phyloP scores from a whole-genome alignment of 495 filamentous ascomycete species.

The Penicillium desertorum region DNA sequence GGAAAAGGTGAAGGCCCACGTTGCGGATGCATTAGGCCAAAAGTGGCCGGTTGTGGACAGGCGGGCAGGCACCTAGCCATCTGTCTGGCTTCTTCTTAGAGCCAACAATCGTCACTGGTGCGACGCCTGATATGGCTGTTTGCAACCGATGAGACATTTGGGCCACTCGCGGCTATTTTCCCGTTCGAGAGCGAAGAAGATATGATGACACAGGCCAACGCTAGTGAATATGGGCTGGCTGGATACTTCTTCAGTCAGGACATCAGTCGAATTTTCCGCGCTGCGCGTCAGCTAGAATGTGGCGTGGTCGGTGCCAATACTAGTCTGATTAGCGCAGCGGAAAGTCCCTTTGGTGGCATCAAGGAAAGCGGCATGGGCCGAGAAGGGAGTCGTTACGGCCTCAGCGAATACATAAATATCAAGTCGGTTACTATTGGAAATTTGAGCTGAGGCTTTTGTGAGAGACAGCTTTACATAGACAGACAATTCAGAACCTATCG shows the following conservation, averaged over 20 bases:
- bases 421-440: constrained; percentile 31
- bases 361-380: constrained; percentile 52
- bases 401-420: constrained; percentile 50
- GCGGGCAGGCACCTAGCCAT: constrained; percentile 51
- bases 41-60: constrained; percentile 20
- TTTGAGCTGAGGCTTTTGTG: neutral
- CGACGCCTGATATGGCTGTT: constrained; percentile 51
- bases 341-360: constrained; percentile 49
- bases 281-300: constrained; percentile 22
- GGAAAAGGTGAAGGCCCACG: constrained; percentile 66
- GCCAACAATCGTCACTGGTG: constrained; percentile 66
- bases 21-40: constrained; percentile 64
- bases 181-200: constrained; percentile 32
- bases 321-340: constrained; percentile 31
- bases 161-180: constrained; percentile 29
- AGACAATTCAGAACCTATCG: too few species aligned
- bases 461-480: too few species aligned
- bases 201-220: constrained; percentile 27
- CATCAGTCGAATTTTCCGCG: constrained; percentile 22
- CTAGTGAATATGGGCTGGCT: constrained; percentile 32
- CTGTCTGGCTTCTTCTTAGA: constrained; percentile 59
- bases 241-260: constrained; percentile 32
- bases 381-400: constrained; percentile 50
- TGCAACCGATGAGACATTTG: constrained; percentile 33
- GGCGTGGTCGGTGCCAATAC: constrained; percentile 41